Evolutionary conservation across 805 yeast genomes (phyloP), one percentile per base, ranked within the genome.

Genomic region (Komagataella populi): DNA sequence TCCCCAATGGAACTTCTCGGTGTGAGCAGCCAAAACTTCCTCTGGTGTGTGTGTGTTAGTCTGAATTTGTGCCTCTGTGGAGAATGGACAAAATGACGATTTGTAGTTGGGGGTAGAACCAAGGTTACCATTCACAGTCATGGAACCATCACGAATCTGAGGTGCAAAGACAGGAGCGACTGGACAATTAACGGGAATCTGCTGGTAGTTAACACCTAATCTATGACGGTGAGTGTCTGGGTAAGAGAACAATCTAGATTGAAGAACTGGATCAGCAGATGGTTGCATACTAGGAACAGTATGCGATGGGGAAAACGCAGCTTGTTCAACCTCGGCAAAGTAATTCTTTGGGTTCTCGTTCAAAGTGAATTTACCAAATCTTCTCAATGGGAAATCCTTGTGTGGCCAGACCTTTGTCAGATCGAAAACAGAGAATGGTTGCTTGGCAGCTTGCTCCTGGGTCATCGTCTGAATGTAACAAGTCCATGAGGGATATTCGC

Each of bases 341-440:
- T 81, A 88, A 68, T 87, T 87, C 67, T 77, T 71, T 54, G 96
- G 93, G 70, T 87, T 87, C 69, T 85, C 87, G 67, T 87, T 84
- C 65, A 87, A 69, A 1, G 79, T 80, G 57, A 87, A 71, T 65
- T 81, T 82, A 65, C 96, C 96, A 63, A 88, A 83, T 66, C 81
- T 81, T 67, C 96, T 80, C 70, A 88, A 69, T 62, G 96, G 96
- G 75, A 80, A 88, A 52, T 87, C 83, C 59, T 70, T 71, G 64
- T 88, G 95, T 43, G 96, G 88, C 96, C 96, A 88, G 52, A 86
- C 84, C 72, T 89, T 89, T 56, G 96, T 88, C 66, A 88, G 74
- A 69, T 88, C 96, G 64, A 86, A 87, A 47, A 89, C 90, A 5
- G 91, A 84, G 70, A 84, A 87, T 63, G 84, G 83, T 49, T 78